Evolutionary conservation across 2,329 filamentous ascomycete species (phyloP).

Genomic region (Sclerotinia trifoliorum): DNA sequence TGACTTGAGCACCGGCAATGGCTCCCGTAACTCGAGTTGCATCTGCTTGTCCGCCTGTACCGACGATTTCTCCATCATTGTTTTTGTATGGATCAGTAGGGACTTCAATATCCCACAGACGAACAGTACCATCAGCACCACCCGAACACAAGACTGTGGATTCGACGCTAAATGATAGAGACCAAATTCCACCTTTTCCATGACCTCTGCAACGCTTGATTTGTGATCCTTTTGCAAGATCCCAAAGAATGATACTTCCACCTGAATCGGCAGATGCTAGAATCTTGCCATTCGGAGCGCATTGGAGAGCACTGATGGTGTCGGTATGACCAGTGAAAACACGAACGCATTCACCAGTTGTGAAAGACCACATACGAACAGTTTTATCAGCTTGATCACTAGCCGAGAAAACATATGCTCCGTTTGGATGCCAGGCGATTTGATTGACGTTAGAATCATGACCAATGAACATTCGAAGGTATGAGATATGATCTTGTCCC

Average conservation of each 20-base stretch:
- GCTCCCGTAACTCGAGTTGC: constrained; percentile 47
- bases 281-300: constrained; percentile 82
- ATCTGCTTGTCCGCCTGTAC: constrained; percentile 49
- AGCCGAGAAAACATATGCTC: constrained; percentile 88
- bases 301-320: constrained; percentile 80
- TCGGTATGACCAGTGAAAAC: constrained; percentile 91
- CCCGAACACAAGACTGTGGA: constrained; percentile 87
- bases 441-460: constrained; percentile 92
- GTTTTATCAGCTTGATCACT: constrained; percentile 84
- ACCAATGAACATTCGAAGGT: constrained; percentile 82
- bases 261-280: constrained; percentile 87
- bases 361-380: constrained; percentile 96
- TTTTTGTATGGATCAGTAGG: constrained; percentile 63
- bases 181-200: constrained; percentile 90
- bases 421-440: constrained; percentile 93
- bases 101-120: constrained; percentile 86
- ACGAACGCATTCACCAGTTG: constrained; percentile 80
- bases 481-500: constrained; percentile 89
- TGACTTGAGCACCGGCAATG: constrained; percentile 35
- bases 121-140: constrained; percentile 87
- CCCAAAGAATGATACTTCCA: constrained; percentile 93
- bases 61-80: constrained; percentile 43
- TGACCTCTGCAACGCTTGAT: constrained; percentile 94
- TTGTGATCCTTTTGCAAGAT: constrained; percentile 78
- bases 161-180: constrained; percentile 88